Conservation (phyloP, 305 asterid species). For the Fraxinus latifolia region DNA sequence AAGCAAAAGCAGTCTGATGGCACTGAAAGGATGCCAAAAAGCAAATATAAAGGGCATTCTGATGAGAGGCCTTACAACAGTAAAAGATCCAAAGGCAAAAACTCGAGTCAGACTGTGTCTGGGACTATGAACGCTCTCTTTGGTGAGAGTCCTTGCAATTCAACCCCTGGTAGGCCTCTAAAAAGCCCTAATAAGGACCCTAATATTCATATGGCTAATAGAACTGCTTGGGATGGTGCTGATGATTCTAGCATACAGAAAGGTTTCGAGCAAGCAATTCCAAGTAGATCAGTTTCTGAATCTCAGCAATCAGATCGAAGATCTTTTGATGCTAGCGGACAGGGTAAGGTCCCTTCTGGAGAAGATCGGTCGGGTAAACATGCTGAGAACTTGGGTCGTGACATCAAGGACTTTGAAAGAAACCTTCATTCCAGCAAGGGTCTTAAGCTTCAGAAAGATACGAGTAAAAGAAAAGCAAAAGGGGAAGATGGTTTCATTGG, state of each 20-base stretch:
- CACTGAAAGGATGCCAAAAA: conserved; percentile 38
- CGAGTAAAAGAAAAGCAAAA: conserved; percentile 32
- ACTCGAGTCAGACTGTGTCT: conserved; percentile 41
- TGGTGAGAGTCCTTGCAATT: conserved; percentile 48
- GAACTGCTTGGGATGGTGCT: conserved; percentile 35
- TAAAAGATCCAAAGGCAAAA: conserved; percentile 57
- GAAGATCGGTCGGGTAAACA: conserved; percentile 54
- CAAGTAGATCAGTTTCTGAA: conserved; percentile 45
- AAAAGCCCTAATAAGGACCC: conserved; percentile 36
- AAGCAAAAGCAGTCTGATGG: conserved; percentile 42
- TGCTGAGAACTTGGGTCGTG: conserved; percentile 39
- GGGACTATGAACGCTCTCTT: conserved; percentile 46
- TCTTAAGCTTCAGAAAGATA: conserved; percentile 41
- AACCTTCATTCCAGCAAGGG: conserved; percentile 44
- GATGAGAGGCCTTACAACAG: conserved; percentile 44
- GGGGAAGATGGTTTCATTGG: conserved; percentile 37
- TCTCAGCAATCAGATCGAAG: conserved; percentile 45
- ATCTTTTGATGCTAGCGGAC: conserved; percentile 40
- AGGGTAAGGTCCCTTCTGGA: conserved; percentile 39
- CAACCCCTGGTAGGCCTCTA: conserved; percentile 52
- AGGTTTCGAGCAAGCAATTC: conserved; percentile 38
- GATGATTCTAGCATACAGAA: conserved; percentile 42
- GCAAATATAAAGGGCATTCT: conserved; percentile 50
- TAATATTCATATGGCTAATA: conserved; percentile 34
- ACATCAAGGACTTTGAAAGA: conserved; percentile 50